phyloP scores from a whole-genome alignment of 495 filamentous ascomycete genomes.

The Hypomontagnella monticulosa region DNA sequence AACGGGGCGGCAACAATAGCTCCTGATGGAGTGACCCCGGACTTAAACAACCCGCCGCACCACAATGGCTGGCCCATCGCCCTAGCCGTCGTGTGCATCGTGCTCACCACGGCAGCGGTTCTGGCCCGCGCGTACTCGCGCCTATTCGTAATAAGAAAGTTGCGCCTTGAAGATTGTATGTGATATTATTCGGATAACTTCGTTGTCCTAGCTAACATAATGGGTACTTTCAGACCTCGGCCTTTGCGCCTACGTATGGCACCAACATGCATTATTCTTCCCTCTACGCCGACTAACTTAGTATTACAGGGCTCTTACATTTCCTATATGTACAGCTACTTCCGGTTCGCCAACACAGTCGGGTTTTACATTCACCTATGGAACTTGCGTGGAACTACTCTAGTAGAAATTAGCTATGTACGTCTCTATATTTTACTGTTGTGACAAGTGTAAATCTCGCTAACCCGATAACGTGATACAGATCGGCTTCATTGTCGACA shows the following conservation, averaged over 20 bases:
- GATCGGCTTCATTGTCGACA: neutral
- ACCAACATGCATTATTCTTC: neutral
- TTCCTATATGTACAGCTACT: neutral
- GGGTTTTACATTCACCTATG: neutral
- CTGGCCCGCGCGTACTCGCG: neutral
- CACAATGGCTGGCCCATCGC: neutral
- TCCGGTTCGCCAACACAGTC: neutral
- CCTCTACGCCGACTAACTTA: neutral
- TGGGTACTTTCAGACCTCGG: neutral
- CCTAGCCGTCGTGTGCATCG: neutral
- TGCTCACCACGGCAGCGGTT: neutral
- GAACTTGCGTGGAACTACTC: neutral
- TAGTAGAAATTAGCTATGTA: neutral
- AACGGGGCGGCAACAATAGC: neutral
- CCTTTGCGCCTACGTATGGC: neutral
- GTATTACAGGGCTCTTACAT: neutral
- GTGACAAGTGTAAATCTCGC: too few species aligned
- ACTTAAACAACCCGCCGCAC: neutral
- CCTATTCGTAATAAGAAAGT: neutral
- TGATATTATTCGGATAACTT: neutral
- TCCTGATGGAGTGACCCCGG: neutral
- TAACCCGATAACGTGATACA: neutral
- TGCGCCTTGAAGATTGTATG: neutral
- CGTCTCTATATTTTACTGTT: neutral
- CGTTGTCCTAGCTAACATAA: neutral